Base-by-base conservation (phyloP, 129 eudicot species). In the Cynara cardunculus region DNA sequence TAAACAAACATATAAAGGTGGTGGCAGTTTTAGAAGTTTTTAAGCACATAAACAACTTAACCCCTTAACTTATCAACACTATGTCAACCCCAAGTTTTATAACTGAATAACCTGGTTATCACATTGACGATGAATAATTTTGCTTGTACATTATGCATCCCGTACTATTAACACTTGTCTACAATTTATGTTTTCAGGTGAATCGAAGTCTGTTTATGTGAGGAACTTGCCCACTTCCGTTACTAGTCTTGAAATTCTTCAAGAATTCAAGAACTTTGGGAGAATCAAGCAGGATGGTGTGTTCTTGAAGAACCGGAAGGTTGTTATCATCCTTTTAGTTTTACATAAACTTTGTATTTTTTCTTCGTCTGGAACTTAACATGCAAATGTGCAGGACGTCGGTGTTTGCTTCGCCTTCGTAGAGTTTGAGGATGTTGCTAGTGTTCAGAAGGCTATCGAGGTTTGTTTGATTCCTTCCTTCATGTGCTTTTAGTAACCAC, bases 361-460 rank as follows among this genome's bases (percentile, higher is more conserved):
- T 84, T 4, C 44, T 41, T 28, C 30, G 41, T 59, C 61, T 69
- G 74, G 59, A 76, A 64, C 28, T 81, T 75, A 59, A 84, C 68
- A 18, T 69, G 34, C 14, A 28, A 35, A 7, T 83, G 25, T 85
- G 46, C 97, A 95, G 99, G 99, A 95, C 27, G 75, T 90, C 74
- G 99, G 97, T 72, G 84, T 89, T 22, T 95, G 97, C 86, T 95
- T 80, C 83, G 99, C 97, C 22, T 95, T 95, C 86, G 97, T 95
- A 19, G 99, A 95, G 91, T 95, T 89, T 87, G 99, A 92, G 83
- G 99, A 95, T 71, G 46, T 88, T 53, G 87, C 85, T 72, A 78
- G 97, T 80, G 99, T 89, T 82, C 91, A 78, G 4, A 90, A 87
- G 49, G 99, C 97, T 66, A 78, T 95, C 12, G 77, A 87, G 99